Base-by-base conservation (phyloP, 768 basidiomycete species). In the Suillus placidus region DNA sequence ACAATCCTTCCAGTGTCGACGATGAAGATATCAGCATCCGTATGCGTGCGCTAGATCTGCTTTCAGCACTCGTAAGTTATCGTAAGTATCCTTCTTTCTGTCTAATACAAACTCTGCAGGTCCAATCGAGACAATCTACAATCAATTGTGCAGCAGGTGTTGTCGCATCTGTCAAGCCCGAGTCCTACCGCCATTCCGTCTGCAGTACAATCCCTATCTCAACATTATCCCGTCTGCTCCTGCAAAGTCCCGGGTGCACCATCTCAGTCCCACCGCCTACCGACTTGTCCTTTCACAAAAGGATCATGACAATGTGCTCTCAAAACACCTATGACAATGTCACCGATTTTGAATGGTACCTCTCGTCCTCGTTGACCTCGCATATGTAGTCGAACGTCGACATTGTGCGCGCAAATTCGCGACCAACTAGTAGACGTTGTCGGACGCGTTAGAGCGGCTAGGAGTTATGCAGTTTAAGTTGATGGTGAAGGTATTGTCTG, bases 11-110 rank as follows among this genome's bases (percentile, higher is more conserved):
- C 1, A 97, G 94, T 70, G 85, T 98, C 61, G 91, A 93, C 70
- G 97, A 99, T 71, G 87, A 91, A 66, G 97, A 99, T 75, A 89
- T 98, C 63, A 96, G 94, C 66, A 98, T 99, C 65, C 88, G 97
- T 18, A 93, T 98, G 91, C 85, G 97, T 64, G 95, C 97, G 1
- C 85, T 99, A 32, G 97, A 99, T 72, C 84, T 99, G 5, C 86
- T 98, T 34, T 92, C 94, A 30, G 93, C 93, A 6, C 97, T 99
- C 91, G 97, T 95, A 73, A 70, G 82, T 71, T 54, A 7, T 37
- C 51, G 26, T 40, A 38, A 6, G 60, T 64, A 10, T 49, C 57
- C 51, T 13, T 1, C 30, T 64, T 34, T 20, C 35, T 23, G 26
- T 32, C 7, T 4, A n/a, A 47, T 16, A 26, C 18, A 34, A 49